These are phyloP conservation scores for Miscanthus sacchariflorus DNA, from an alignment of 202 grass and related monocot species.

Conservation along the genomic window DNA sequence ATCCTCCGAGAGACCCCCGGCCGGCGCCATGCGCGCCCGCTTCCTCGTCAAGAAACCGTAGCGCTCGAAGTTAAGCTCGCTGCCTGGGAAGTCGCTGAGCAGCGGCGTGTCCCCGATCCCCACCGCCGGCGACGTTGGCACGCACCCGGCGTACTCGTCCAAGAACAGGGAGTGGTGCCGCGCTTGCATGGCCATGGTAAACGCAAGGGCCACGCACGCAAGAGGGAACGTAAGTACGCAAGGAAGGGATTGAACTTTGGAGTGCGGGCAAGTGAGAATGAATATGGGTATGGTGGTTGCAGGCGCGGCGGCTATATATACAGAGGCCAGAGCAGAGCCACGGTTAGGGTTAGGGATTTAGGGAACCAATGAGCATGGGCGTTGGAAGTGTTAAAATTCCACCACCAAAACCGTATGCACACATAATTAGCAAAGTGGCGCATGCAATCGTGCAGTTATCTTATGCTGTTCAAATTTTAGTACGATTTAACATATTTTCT, in stretches of 20 bases:
- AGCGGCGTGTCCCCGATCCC: background rate
- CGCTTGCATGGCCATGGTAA: conserved; percentile 69
- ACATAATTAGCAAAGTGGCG: too few species aligned
- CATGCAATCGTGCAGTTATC: too few species aligned
- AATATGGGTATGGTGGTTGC: background rate
- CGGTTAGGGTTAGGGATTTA: too few species aligned
- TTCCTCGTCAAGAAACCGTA: conserved; percentile 25
- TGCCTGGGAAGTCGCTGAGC: conserved; percentile 39
- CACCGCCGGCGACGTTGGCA: background rate
- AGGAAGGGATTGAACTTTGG: background rate
- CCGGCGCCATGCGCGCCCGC: background rate
- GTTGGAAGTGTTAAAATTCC: too few species aligned
- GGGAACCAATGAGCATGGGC: too few species aligned
- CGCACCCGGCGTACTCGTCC: background rate
- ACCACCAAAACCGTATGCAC: too few species aligned
- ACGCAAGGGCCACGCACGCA: background rate
- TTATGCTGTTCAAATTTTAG: too few species aligned
- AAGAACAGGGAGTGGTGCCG: conserved; percentile 24
- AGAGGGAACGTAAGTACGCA: too few species aligned
- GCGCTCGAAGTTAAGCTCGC: conserved; percentile 40
- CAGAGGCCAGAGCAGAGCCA: too few species aligned
- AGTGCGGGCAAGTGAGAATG: background rate
- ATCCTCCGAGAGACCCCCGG: background rate
- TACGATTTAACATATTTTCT: too few species aligned
- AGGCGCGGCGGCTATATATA: too few species aligned